Evolutionary conservation across 2,329 filamentous ascomycete species (phyloP).

Genomic region (Fusarium devonianum): DNA sequence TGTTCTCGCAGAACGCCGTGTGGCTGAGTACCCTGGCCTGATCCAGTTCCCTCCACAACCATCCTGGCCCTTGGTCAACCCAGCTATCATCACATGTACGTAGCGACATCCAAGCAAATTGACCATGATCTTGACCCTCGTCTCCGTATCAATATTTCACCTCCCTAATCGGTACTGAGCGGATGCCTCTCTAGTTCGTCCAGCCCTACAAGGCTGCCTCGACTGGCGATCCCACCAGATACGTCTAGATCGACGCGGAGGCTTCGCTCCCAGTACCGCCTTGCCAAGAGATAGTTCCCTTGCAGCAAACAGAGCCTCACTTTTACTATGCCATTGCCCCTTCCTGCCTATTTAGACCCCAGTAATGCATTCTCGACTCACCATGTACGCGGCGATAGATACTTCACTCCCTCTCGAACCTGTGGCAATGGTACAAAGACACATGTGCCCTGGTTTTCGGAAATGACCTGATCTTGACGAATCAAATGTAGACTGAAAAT

Average conservation of each 20-base stretch:
- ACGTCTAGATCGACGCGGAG: not conserved
- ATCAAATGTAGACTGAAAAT: too few species aligned
- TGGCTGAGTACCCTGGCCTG: slow-evolving; percentile 3
- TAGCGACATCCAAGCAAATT: not conserved
- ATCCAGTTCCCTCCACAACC: not conserved
- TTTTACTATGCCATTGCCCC: too few species aligned
- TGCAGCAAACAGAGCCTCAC: not conserved
- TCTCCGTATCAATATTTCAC: not conserved
- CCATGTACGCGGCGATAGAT: too few species aligned
- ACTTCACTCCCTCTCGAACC: too few species aligned
- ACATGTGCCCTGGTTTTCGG: too few species aligned
- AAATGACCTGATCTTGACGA: too few species aligned
- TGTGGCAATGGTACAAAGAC: too few species aligned
- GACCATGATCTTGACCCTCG: not conserved
- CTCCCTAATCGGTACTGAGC: slow-evolving; percentile 6
- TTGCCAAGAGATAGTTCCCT: not conserved
- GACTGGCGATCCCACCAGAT: not conserved
- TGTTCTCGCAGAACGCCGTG: not conserved
- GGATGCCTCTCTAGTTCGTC: slow-evolving; percentile 18
- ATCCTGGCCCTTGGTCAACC: not conserved
- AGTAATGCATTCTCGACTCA: too few species aligned
- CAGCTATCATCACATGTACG: too few species aligned
- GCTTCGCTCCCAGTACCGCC: slow-evolving; percentile 1
- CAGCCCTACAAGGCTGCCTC: slow-evolving; percentile 20
- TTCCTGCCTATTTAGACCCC: too few species aligned